Evolutionary conservation across 2,329 filamentous ascomycete species (phyloP).

Genomic region (Cordyceps cicadae): DNA sequence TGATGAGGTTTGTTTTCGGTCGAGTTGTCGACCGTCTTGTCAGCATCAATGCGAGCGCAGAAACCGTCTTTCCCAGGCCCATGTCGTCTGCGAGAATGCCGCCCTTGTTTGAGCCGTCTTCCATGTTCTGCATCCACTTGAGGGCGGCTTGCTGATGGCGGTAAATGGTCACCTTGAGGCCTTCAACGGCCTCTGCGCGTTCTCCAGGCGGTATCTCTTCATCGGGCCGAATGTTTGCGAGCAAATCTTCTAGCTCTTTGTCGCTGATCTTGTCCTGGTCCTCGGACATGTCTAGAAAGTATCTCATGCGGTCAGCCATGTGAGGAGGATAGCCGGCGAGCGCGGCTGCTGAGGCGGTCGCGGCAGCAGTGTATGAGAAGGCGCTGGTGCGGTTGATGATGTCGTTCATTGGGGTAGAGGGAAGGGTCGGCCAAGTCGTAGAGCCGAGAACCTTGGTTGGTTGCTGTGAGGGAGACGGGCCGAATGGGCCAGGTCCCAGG

Average conservation of each 20-base stretch:
- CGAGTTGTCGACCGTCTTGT: constrained; percentile 48
- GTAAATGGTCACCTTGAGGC: constrained; percentile 61
- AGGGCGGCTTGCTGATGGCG: constrained; percentile 77
- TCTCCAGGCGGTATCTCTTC: constrained; percentile 53
- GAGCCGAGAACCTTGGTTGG: neutral
- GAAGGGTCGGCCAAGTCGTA: neutral
- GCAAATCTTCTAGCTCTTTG: constrained; percentile 61
- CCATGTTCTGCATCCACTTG: constrained; percentile 76
- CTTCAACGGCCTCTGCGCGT: constrained; percentile 60
- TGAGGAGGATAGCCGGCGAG: constrained; percentile 27
- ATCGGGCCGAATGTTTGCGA: constrained; percentile 68
- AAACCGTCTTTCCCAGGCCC: constrained; percentile 86
- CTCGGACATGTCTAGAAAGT: constrained; percentile 18
- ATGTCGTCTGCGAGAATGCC: constrained; percentile 90
- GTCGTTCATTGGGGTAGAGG: neutral
- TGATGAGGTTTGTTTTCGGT: constrained; percentile 63
- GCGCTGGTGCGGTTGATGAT: constrained; percentile 22
- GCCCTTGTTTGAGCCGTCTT: constrained; percentile 69
- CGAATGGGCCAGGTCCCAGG: neutral
- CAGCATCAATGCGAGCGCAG: constrained; percentile 70
- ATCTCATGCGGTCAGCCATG: constrained; percentile 24
- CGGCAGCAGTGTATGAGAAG: constrained; percentile 28
- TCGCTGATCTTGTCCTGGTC: constrained; percentile 26
- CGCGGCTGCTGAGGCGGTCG: constrained; percentile 24
- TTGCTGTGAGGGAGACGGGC: neutral